Base-by-base conservation (phyloP, 176 grass and related monocot genomes). In the Oryza meridionalis region DNA sequence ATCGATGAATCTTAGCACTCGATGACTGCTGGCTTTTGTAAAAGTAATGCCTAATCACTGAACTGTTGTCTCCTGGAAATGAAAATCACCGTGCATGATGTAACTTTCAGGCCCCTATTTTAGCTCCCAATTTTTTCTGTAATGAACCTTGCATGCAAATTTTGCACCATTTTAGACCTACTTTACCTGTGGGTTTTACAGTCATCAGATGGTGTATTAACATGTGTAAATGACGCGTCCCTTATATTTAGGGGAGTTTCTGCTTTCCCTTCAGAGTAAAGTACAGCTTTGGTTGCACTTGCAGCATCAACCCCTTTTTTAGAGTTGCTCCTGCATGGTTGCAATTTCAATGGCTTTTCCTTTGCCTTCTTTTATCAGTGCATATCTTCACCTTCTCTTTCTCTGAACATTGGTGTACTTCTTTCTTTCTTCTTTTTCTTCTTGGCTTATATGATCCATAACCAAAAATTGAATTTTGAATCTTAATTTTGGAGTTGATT, bases 31-130 rank as follows among this genome's bases (percentile, higher is more conserved):
- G 51, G 11, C 78, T 37, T 86, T 50, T 85, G 83, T 86, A 82
- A 55, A 82, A 77, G 51, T 77, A 89, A 66, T 72, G 88, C 32
- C 72, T 82, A 77, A 77, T 72, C 44, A 66, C 9, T 58, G 72
- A 43, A 85, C n/a, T 55, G 3, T 45, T 55, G 5, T 58, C 37
- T 58, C 42, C 44, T 81, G 83, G 42, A 66, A 70, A 90, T 55
- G 45, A 14, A 46, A 37, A 21, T 25, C 40, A 71, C 58, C 43
- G 6, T 77, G 78, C 67, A 77, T 72, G 86, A 45, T 72, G 72
- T 72, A 44, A 71, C 67, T 35, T 50, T 73, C 67, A 78, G 68
- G 58, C 32, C 17, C 67, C 64, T n/a, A 38, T 65, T 63, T 49
- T 21, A 43, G 32, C 12, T 49, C 43, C 13, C 40, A 3, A 3